Conservation (phyloP, 1,139 yeast species). For the Waltiozyma sp. region DNA sequence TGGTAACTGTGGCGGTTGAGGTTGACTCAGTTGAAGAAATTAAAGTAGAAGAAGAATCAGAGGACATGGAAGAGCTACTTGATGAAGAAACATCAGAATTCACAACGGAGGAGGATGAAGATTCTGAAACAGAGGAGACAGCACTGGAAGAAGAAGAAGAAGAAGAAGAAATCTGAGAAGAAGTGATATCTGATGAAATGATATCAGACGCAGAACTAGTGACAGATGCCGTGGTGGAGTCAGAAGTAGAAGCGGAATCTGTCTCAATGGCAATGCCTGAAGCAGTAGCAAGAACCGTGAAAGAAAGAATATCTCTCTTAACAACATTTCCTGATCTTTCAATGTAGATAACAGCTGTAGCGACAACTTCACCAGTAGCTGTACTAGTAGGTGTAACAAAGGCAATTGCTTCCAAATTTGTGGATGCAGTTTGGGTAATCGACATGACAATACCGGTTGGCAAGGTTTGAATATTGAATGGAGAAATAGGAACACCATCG, state of each 20-base stretch:
- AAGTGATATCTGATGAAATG: constrained; percentile 8
- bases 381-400: neutral
- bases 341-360: neutral
- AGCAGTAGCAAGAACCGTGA: constrained; percentile 10
- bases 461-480: neutral
- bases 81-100: neutral
- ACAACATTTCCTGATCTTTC: neutral
- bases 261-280: constrained; percentile 12
- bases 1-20: neutral
- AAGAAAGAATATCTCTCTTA: constrained; percentile 1
- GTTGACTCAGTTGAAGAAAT: too few species aligned
- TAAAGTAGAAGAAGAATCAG: too few species aligned
- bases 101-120: neutral
- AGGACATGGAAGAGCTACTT: neutral
- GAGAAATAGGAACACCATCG: neutral
- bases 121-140: neutral
- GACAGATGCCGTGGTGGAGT: constrained; percentile 14
- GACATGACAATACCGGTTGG: neutral
- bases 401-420: neutral
- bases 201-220: constrained; percentile 6
- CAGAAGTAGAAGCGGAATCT: constrained; percentile 10
- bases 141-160: neutral
- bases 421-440: neutral
- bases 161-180: neutral
- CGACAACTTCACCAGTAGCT: constrained; percentile 1